A percentile compares a stretch with the other conserved stretches of the same genome.
Evolutionary conservation across 2,329 filamentous ascomycete species (phyloP).

Genomic region (Thielaviopsis populi): DNA sequence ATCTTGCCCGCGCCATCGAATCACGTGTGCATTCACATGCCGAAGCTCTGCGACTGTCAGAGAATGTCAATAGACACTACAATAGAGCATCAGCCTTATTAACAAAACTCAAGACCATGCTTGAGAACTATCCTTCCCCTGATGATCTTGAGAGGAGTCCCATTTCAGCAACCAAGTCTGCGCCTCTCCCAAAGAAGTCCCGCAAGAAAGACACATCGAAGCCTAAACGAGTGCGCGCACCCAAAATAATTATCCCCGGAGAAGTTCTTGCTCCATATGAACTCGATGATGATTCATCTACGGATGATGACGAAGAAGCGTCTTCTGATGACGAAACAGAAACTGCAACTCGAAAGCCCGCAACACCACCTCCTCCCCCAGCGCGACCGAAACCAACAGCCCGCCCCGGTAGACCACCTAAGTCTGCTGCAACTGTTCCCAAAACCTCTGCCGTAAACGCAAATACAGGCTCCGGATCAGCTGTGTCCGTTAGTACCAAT

Average conservation of each 20-base stretch:
- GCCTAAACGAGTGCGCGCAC: slow-evolving; percentile 27
- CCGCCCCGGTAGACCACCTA: slow-evolving; percentile 18
- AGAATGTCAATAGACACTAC: slow-evolving; percentile 48
- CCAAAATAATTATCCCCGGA: slow-evolving; percentile 49
- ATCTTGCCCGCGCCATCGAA: slow-evolving; percentile 38
- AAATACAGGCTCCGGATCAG: not conserved
- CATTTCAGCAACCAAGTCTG: not conserved
- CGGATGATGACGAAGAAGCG: slow-evolving; percentile 32
- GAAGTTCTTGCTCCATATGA: slow-evolving; percentile 53
- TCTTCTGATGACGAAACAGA: slow-evolving; percentile 32
- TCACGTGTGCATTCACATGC: slow-evolving; percentile 44
- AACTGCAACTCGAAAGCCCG: slow-evolving; percentile 25
- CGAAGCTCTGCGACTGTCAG: slow-evolving; percentile 47
- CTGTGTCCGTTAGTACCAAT: not conserved
- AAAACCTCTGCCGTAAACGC: slow-evolving; percentile 19
- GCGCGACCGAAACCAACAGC: slow-evolving; percentile 14
- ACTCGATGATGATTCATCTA: slow-evolving; percentile 44
- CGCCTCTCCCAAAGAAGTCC: slow-evolving; percentile 5
- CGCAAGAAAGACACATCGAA: not conserved
- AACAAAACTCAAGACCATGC: slow-evolving; percentile 43
- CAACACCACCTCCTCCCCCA: slow-evolving; percentile 5
- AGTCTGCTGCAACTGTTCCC: slow-evolving; percentile 18
- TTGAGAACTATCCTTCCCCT: slow-evolving; percentile 41
- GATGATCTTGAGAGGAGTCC: slow-evolving; percentile 30
- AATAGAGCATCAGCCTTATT: slow-evolving; percentile 44